phyloP scores from a whole-genome alignment of 2,329 filamentous ascomycete genomes.

The Talaromyces sp. region DNA sequence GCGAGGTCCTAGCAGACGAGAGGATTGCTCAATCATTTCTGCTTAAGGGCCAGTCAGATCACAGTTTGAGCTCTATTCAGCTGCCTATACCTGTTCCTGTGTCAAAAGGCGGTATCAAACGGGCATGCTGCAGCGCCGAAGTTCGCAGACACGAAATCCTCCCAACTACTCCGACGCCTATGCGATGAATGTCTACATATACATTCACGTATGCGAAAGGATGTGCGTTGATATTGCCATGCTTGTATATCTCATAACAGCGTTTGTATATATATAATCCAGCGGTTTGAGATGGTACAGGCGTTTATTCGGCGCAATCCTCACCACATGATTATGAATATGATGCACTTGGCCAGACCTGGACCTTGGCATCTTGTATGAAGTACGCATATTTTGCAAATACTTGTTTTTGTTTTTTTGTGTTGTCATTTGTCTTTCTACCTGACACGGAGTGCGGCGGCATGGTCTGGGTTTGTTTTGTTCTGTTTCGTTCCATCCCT shows the following conservation, averaged over 20 bases:
- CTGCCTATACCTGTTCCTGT: slow-evolving; percentile 32
- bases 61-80: slow-evolving; percentile 25
- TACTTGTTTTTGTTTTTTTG: background rate
- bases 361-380: slow-evolving; percentile 20
- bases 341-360: slow-evolving; percentile 8
- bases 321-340: slow-evolving; percentile 13
- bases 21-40: slow-evolving; percentile 35
- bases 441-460: slow-evolving; percentile 20
- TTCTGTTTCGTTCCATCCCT: slow-evolving; percentile 18
- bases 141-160: slow-evolving; percentile 14
- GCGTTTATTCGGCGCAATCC: slow-evolving; percentile 2
- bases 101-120: slow-evolving; percentile 38
- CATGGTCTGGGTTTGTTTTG: slow-evolving; percentile 10
- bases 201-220: background rate
- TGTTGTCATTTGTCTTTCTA: slow-evolving; percentile 11
- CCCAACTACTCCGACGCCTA: background rate
- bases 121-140: slow-evolving; percentile 43
- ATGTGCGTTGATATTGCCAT: slow-evolving; percentile 2
- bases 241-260: slow-evolving; percentile 15
- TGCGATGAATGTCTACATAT: slow-evolving; percentile 5
- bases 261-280: slow-evolving; percentile 18
- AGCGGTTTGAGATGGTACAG: slow-evolving; percentile 13
- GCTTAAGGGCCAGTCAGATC: slow-evolving; percentile 25
- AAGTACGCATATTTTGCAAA: slow-evolving; percentile 20
- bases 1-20: slow-evolving; percentile 34